Evolutionary conservation across 139 green algal genomes (phyloP).

Genomic region (Micractinium sp.): DNA sequence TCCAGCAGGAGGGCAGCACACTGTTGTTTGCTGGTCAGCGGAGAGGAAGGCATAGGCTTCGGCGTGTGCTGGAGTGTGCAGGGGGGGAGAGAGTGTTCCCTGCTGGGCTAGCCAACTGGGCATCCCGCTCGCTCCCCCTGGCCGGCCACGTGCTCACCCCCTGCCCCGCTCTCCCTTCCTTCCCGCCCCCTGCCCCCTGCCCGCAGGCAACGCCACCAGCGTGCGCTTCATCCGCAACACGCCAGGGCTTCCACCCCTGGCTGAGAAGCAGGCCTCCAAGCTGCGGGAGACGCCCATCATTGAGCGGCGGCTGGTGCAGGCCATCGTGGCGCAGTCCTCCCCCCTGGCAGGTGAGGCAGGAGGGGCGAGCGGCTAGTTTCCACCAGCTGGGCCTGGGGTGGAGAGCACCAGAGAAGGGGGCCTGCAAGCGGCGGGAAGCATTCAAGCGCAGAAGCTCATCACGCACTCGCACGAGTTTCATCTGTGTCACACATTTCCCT

Average conservation of each 20-base stretch:
- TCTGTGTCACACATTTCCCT: neutral
- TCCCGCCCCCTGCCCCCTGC: too few species aligned
- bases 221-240: constrained; percentile 69
- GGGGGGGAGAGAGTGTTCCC: too few species aligned
- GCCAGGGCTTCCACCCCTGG: constrained; percentile 56
- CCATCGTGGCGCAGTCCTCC: constrained; percentile 57
- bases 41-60: too few species aligned
- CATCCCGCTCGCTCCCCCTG: neutral
- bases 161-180: neutral
- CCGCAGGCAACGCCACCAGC: constrained; percentile 34
- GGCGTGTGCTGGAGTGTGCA: too few species aligned
- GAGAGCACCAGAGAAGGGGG: too few species aligned
- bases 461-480: too few species aligned
- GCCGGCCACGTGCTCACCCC: neutral
- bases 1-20: constrained; percentile 66
- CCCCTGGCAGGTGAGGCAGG: constrained; percentile 43
- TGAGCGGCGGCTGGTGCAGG: constrained; percentile 65
- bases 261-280: constrained; percentile 52
- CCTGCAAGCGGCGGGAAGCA: too few species aligned
- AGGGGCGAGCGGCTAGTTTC: neutral
- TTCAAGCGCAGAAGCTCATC: too few species aligned
- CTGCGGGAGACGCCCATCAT: constrained; percentile 22
- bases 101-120: too few species aligned
- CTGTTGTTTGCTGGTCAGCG: constrained; percentile 82
- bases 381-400: neutral